Conservation (phyloP, 2,329 filamentous ascomycete species). For the Coccinonectria pachysandricola region DNA sequence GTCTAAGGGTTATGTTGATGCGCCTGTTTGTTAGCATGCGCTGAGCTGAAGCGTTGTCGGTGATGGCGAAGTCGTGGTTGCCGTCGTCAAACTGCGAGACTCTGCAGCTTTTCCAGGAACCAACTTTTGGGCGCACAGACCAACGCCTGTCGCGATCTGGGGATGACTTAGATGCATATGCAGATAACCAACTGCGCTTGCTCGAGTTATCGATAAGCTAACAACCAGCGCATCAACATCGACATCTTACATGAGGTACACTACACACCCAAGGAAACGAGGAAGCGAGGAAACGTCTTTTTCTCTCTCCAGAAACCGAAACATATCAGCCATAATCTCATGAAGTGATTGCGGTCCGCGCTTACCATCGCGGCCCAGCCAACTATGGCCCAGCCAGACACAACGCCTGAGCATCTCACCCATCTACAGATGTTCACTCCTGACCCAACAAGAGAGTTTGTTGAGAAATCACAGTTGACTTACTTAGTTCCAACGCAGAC, state of each 20-base stretch:
- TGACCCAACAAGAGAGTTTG: slow-evolving; percentile 29
- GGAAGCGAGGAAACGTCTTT: neutral
- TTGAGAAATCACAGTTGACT: slow-evolving; percentile 48
- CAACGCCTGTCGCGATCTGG: slow-evolving; percentile 5
- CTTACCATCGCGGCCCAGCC: neutral
- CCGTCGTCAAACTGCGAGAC: slow-evolving; percentile 6
- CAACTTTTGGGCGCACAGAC: slow-evolving; percentile 18
- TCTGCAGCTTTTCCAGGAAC: slow-evolving; percentile 6
- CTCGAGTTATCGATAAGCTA: too few relatives aligned
- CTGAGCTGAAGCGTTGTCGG: slow-evolving; percentile 3
- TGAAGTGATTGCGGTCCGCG: too few relatives aligned
- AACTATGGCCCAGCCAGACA: slow-evolving; percentile 12
- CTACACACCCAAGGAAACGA: neutral
- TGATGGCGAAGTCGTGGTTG: slow-evolving; percentile 6
- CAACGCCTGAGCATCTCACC: slow-evolving; percentile 13
- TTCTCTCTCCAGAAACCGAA: too few relatives aligned
- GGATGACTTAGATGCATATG: slow-evolving; percentile 3
- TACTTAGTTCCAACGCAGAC: slow-evolving; percentile 51
- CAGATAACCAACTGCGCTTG: slow-evolving; percentile 6
- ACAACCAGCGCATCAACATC: too few relatives aligned
- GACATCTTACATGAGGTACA: too few relatives aligned
- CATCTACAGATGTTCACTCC: slow-evolving; percentile 13
- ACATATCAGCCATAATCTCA: too few relatives aligned
- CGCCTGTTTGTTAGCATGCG: slow-evolving; percentile 2
- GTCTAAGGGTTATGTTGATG: too few relatives aligned